Evolutionary conservation across 2,329 filamentous ascomycete species (phyloP).

Genomic region (Alternaria novae-zelandiae): DNA sequence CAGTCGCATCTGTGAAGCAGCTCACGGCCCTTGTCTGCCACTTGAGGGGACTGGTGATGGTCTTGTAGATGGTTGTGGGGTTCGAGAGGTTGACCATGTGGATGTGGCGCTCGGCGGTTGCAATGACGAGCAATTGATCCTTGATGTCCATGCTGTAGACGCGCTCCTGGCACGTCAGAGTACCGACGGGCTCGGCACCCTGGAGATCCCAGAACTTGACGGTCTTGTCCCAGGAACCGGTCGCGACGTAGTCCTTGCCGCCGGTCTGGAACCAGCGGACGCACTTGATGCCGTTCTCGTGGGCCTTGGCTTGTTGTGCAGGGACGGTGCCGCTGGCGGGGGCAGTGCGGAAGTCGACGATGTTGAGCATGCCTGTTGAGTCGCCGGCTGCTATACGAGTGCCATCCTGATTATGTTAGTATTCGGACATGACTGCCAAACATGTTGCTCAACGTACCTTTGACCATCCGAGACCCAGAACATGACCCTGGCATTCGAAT

Average conservation of each 20-base stretch:
- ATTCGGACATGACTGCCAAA: neutral
- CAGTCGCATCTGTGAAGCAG: slow-evolving; percentile 90
- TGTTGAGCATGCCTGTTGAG: slow-evolving; percentile 87
- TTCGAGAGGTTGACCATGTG: slow-evolving; percentile 91
- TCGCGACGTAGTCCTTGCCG: slow-evolving; percentile 81
- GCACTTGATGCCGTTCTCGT: slow-evolving; percentile 81
- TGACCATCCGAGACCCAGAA: slow-evolving; percentile 85
- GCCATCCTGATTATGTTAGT: slow-evolving; percentile 71
- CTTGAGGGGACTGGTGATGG: slow-evolving; percentile 92
- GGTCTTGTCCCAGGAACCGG: slow-evolving; percentile 90
- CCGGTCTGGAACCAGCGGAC: slow-evolving; percentile 69
- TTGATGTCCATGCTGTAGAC: slow-evolving; percentile 92
- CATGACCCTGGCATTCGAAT: slow-evolving; percentile 82
- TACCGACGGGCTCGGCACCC: slow-evolving; percentile 65
- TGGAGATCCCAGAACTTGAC: slow-evolving; percentile 89
- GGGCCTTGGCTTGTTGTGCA: slow-evolving; percentile 67
- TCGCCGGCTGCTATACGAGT: slow-evolving; percentile 85
- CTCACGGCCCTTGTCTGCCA: slow-evolving; percentile 97
- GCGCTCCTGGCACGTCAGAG: slow-evolving; percentile 73
- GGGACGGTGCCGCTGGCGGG: slow-evolving; percentile 37
- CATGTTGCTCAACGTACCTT: slow-evolving; percentile 64
- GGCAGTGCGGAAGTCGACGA: slow-evolving; percentile 75
- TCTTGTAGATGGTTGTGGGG: slow-evolving; percentile 93
- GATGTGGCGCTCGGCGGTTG: slow-evolving; percentile 94
- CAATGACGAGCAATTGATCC: slow-evolving; percentile 86